Evolutionary conservation across 2,329 filamentous ascomycete genomes (phyloP).

Genomic region (Talaromyces sp.): DNA sequence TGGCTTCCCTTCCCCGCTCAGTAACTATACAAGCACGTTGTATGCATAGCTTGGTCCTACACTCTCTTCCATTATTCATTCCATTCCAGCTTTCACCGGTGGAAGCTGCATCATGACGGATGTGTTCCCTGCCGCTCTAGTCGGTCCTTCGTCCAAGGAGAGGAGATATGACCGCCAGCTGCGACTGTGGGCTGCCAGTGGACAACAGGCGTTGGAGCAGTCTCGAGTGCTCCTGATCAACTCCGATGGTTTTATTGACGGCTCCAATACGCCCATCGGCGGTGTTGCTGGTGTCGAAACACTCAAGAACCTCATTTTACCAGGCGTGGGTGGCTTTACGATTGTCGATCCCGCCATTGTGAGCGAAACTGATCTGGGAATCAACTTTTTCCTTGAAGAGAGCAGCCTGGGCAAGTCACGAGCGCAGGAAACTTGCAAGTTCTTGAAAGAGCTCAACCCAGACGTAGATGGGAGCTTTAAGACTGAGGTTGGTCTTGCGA

Average conservation of each 20-base stretch:
- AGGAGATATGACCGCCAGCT: constrained; percentile 92
- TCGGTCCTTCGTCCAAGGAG: constrained; percentile 55
- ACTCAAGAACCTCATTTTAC: constrained; percentile 94
- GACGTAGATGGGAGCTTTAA: constrained; percentile 75
- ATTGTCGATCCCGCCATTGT: constrained; percentile 78
- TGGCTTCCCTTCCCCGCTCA: not conserved
- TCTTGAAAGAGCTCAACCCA: constrained; percentile 83
- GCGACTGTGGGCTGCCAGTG: constrained; percentile 87
- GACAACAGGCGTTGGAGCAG: constrained; percentile 83
- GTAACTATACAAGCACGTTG: not conserved
- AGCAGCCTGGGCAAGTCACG: constrained; percentile 68
- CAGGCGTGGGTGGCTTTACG: constrained; percentile 84
- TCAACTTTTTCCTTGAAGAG: constrained; percentile 95
- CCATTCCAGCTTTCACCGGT: not conserved
- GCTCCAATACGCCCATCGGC: constrained; percentile 47
- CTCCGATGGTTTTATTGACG: constrained; percentile 44
- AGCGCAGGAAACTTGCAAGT: constrained; percentile 68
- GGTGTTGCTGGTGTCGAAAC: constrained; percentile 85
- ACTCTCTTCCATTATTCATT: not conserved
- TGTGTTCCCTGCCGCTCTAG: constrained; percentile 28
- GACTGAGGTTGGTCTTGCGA: constrained; percentile 41
- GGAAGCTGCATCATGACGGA: constrained; percentile 23
- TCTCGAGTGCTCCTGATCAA: constrained; percentile 90
- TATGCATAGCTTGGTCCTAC: not conserved
- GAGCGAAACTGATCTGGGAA: constrained; percentile 75